Percentiles rank a stretch among this genome's conserved stretches.
These are phyloP conservation scores for Coemansia asiatica DNA, from an alignment of 192 early-diverging fungal genomes.

Conservation along the genomic window DNA sequence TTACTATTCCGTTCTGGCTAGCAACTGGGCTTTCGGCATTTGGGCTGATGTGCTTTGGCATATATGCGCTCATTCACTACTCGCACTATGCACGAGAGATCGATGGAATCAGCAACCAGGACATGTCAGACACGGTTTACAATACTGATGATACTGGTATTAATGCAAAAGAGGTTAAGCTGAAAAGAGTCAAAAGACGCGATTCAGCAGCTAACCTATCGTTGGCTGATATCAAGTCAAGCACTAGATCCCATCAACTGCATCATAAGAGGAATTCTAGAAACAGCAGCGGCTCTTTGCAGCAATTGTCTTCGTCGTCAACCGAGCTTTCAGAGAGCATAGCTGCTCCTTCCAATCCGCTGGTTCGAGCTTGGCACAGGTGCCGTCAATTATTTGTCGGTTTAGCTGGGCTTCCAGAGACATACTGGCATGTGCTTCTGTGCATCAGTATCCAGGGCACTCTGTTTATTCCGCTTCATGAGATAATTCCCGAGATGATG, in stretches of 20 bases:
- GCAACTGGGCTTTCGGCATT: conserved; percentile 57
- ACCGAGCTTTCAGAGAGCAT: neutral
- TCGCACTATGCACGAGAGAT: conserved; percentile 33
- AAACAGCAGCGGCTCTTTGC: neutral
- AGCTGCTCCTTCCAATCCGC: neutral
- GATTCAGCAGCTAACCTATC: neutral
- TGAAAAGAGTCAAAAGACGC: neutral
- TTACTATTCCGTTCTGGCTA: conserved; percentile 54
- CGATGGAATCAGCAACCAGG: neutral
- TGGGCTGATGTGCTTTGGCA: conserved; percentile 52
- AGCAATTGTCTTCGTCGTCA: conserved; percentile 1
- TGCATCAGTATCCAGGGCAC: conserved; percentile 52
- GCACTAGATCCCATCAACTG: neutral
- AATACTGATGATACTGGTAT: neutral
- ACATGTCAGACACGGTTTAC: neutral
- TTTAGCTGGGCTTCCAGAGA: conserved; percentile 44
- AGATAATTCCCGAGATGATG: conserved; percentile 55
- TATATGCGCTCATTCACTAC: conserved; percentile 57
- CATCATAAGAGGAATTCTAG: neutral
- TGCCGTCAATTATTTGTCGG: conserved; percentile 42
- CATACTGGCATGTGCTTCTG: conserved; percentile 53
- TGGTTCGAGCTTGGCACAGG: conserved; percentile 16
- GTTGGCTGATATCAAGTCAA: neutral
- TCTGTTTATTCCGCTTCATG: conserved; percentile 51
- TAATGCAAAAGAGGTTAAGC: neutral